A percentile compares a stretch with the other conserved stretches of the same genome.
phyloP scores from a whole-genome alignment of 2,329 filamentous ascomycete genomes.

The Sclerotinia spermophila region DNA sequence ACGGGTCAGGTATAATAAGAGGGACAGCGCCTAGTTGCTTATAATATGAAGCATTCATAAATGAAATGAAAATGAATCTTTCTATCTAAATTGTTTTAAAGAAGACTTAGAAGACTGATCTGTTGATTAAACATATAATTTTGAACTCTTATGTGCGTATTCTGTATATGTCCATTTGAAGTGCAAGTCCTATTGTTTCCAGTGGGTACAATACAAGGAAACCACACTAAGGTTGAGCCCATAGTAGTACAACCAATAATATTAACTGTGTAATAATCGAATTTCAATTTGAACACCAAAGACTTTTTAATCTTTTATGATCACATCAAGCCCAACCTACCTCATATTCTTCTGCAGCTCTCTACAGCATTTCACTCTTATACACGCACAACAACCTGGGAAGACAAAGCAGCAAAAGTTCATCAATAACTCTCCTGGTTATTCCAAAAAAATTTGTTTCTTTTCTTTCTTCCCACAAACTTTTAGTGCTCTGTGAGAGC shows the following conservation, averaged over 20 bases:
- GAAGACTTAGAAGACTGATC: not conserved
- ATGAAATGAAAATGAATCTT: not conserved
- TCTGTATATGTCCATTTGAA: not conserved
- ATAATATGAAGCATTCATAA: not conserved
- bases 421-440: not conserved
- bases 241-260: slow-evolving; percentile 7
- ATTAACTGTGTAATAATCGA: slow-evolving; percentile 10
- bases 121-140: not conserved
- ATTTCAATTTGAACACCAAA: not conserved
- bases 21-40: not conserved
- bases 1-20: not conserved
- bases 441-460: not conserved
- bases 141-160: too few species aligned
- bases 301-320: not conserved
- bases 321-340: not conserved
- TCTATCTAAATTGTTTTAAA: too few species aligned
- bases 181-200: not conserved
- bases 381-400: not conserved
- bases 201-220: not conserved
- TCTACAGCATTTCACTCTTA: not conserved
- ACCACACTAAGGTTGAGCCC: not conserved
- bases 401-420: not conserved
- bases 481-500: slow-evolving; percentile 11
- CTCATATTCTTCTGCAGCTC: not conserved
- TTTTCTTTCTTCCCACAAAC: not conserved